Conservation (phyloP, 2,329 filamentous ascomycete genomes). For the Colletotrichum nymphaeae region DNA sequence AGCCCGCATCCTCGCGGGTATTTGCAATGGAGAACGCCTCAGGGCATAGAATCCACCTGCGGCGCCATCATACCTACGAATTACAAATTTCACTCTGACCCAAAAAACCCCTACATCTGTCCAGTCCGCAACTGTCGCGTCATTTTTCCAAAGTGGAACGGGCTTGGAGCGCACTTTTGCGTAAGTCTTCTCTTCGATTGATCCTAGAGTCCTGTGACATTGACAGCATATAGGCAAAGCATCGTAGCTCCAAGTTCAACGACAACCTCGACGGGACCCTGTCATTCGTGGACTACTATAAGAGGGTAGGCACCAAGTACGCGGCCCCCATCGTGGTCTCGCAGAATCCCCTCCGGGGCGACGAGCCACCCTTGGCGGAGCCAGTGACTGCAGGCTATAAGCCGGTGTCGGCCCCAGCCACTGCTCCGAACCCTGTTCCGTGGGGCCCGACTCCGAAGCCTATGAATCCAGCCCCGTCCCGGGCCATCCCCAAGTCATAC, state of each 20-base stretch:
- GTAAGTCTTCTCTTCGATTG: slow-evolving; percentile 25
- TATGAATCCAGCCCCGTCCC: too few relatives aligned
- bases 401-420: neutral
- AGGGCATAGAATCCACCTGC: slow-evolving; percentile 2
- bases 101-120: slow-evolving; percentile 45
- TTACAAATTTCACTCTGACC: slow-evolving; percentile 43
- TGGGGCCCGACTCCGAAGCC: neutral
- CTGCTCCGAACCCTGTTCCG: neutral
- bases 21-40: neutral
- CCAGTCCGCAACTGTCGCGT: slow-evolving; percentile 51
- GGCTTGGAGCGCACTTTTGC: slow-evolving; percentile 39
- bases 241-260: slow-evolving; percentile 44
- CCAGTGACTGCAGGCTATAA: neutral
- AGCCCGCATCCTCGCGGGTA: slow-evolving; percentile 1
- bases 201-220: neutral
- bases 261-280: slow-evolving; percentile 56
- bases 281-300: slow-evolving; percentile 40
- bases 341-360: slow-evolving; percentile 35
- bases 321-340: slow-evolving; percentile 41
- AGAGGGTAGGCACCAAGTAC: neutral
- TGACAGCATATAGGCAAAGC: slow-evolving; percentile 31
- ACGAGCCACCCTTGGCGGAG: slow-evolving; percentile 38
- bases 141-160: slow-evolving; percentile 38
- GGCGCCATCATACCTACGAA: slow-evolving; percentile 48
- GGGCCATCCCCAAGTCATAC: too few relatives aligned